Evolutionary conservation across 352 stramenopile genomes (phyloP), one percentile per base, ranked within the genome.

Genomic region (Phytophthora sojae): DNA sequence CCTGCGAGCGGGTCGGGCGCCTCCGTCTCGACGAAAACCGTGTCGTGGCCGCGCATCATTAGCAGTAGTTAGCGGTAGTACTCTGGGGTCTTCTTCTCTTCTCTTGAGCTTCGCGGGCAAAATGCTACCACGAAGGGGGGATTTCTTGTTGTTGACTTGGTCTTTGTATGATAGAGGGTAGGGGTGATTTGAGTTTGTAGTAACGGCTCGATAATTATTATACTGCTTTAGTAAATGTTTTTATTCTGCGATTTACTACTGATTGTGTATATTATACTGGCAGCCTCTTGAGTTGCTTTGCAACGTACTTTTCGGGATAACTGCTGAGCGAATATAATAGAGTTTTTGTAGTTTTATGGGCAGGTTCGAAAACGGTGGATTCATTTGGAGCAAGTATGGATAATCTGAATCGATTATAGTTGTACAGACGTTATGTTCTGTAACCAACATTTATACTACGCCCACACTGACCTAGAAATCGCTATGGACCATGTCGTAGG

Each of bases 21-120:
- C 25, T 75, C 68, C 6, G 19, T 12, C 4, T 62, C 6, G 2
- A 9, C 19, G 26, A 26, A 26, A 19, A 23, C 42, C 26, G 35
- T 21, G 29, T 52, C 44, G 23, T 47, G 30, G 21, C 45, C 23
- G n/a, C 49, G 69, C 69, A 70, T 61, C 23, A 58, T 51, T 61
- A 30, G 42, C 7, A 32, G 47, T 73, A 73, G 66, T 51, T 61
- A 30, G 42, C 7, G 44, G 47, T 73, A 73, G 66, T 73, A 73
- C 23, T 68, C 7, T 44, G 6, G 42, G 17, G 42, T 17, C 37
- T 7, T n/a, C 12, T 17, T n/a, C 37, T 44, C 29, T 32, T 32
- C 29, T n/a, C 12, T 54, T n/a, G 9, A 8, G 35, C 37, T 32
- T 29, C 25, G 47, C 19, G 37, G 3, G 37, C 37, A 35, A 68